Evolutionary conservation across 83 land plant genomes (phyloP), one percentile per base, ranked within the genome.

Genomic region (Isoetes engelmannii): DNA sequence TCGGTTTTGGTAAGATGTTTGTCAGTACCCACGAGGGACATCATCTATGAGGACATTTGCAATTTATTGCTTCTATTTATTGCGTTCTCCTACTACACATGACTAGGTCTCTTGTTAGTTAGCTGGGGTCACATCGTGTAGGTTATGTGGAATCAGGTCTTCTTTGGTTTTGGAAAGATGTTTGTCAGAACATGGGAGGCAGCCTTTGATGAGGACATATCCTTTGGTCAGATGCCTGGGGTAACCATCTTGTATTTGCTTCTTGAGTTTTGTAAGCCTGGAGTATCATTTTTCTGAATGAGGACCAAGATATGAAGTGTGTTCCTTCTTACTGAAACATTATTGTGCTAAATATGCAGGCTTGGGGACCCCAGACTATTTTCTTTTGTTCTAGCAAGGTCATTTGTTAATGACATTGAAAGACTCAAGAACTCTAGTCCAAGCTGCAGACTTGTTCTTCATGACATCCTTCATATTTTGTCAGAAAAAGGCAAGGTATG

Each of bases 371-470:
- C 81, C 65, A 88, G 89, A 68, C 82, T 86, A 61, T 96, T 96
- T 73, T 85, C 94, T 58, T 96, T 96, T 83, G 99, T 89, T 73
- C 85, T 96, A 58, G 97, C 98, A 68, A 83, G 85, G 73, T 97
- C 99, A 53, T 89, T 96, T 74, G 93, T 91, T 12, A 85, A 89
- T 19, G 99, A 96, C 77, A 79, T 96, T 63, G 88, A 89, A 65
- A 96, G 87, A 74, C 69, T 96, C 64, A 92, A 81, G 68, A 76
- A 74, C 15, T 54, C 80, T 46, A 82, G 78, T 67, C 75, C 77
- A 51, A 75, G 76, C 61, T 84, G 84, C 45, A 72, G 77, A 57
- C 79, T 90, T 74, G 74, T 81, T 70, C 84, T 76, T 63, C 63
- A 48, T 48, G 75, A 80, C 61, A 81, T 94, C 15, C 57, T 94